Evolutionary conservation across 306 rosid species (phyloP).

Genomic region (Astragalus membranaceus): DNA sequence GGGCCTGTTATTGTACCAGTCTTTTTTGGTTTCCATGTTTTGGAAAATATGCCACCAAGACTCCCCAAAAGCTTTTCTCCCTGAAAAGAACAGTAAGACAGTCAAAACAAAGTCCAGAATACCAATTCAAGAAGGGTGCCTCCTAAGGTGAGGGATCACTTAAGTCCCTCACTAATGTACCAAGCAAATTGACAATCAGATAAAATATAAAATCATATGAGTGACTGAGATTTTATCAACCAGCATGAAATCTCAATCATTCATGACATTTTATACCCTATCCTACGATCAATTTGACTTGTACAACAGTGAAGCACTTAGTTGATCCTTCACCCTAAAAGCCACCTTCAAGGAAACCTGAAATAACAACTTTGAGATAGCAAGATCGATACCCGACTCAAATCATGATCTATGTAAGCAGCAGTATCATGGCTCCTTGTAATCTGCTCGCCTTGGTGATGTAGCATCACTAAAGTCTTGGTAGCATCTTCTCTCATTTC

Average conservation of each 20-base stretch:
- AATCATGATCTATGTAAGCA: constrained; percentile 76
- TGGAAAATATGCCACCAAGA: constrained; percentile 94
- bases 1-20: constrained; percentile 71
- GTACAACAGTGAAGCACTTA: too few relatives aligned
- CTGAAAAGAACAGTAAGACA: constrained; percentile 39
- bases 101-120: constrained; percentile 12
- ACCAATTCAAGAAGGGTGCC: not conserved
- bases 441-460: constrained; percentile 93
- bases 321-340: too few relatives aligned
- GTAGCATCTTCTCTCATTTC: constrained; percentile 84
- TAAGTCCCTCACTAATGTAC: too few relatives aligned
- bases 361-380: not conserved
- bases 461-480: constrained; percentile 65
- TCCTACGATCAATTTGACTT: too few relatives aligned
- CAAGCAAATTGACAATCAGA: too few relatives aligned
- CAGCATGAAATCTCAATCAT: too few relatives aligned
- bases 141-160: not conserved
- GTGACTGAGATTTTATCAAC: too few relatives aligned
- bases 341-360: not conserved
- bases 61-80: constrained; percentile 92
- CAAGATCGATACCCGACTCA: constrained; percentile 65
- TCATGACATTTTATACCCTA: too few relatives aligned
- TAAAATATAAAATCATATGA: too few relatives aligned
- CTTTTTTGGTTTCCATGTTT: constrained; percentile 96
- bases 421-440: constrained; percentile 77